Base-by-base conservation (phyloP, 148 eudicot species). In the Suaeda aralocaspica region DNA sequence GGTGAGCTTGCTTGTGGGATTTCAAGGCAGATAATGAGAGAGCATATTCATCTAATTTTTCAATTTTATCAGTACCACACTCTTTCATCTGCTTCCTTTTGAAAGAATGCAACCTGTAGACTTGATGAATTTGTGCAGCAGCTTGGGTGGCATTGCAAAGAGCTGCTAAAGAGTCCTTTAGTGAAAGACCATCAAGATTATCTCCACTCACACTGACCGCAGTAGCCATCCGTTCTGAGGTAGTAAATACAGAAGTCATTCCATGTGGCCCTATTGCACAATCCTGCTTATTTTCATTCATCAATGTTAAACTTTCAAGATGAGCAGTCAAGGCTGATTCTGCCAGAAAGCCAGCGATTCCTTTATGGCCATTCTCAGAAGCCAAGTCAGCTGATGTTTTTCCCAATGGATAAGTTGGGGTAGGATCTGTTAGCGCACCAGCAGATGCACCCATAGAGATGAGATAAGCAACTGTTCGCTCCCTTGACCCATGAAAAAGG, bases 131-230 rank as follows among this genome's bases (percentile, higher is more conserved):
- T 64, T 90, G 92, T 55, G 87, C 90, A 70, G 90, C 92, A 76
- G 92, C 97, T 82, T 89, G 92, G 65, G 92, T 80, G 61, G 97
- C 97, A 82, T 89, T 89, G 74, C 87, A 81, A 42, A 92, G 85
- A 77, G 95, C 97, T 57, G 92, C 96, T 63, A 92, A 67, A 2
- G 97, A 87, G 74, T 92, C 90, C 84, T 92, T 92, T 66, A 89
- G 29, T 65, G 97, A 84, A 41, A 86, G 73, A 29, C 82, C 88
- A 72, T 82, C 80, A 68, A 79, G 48, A 22, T 69, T 67, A 33
- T 83, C 97, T 39, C 85, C 86, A 68, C 77, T 36, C 5, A 36
- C 81, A 65, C 67, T 69, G 63, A 49, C 65, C 48, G 88, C 87
- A 51, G 83, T 83, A 59, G 91, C 85, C 50, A 55, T 66, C 67